Conservation (phyloP, 495 filamentous ascomycete genomes). For the Aspergillus kassunensis region DNA sequence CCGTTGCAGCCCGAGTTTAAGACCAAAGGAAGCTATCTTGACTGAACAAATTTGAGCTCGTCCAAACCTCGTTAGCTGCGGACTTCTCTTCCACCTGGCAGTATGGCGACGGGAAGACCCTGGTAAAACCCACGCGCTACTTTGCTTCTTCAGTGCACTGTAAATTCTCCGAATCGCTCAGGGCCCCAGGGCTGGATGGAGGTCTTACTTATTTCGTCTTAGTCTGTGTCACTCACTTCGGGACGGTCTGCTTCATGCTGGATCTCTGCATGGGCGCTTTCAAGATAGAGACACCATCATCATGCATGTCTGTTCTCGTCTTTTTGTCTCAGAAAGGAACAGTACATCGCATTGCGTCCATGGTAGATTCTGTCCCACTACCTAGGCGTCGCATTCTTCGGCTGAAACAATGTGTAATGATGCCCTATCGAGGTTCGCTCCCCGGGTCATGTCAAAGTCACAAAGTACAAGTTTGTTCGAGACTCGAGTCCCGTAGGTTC, state of each 20-base stretch:
- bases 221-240: slow-evolving; percentile 2
- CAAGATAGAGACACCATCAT: not conserved
- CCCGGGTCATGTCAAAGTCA: too few relatives aligned
- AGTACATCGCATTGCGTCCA: too few relatives aligned
- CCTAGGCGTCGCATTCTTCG: too few relatives aligned
- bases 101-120: slow-evolving; percentile 4
- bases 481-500: not conserved
- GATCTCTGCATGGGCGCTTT: slow-evolving; percentile 1
- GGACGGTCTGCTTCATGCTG: slow-evolving; percentile 1
- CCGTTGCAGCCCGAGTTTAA: slow-evolving; percentile 10
- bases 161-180: slow-evolving; percentile 13
- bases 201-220: slow-evolving; percentile 8
- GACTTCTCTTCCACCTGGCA: not conserved
- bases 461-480: too few relatives aligned
- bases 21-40: slow-evolving; percentile 3
- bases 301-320: not conserved
- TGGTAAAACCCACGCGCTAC: slow-evolving; percentile 5
- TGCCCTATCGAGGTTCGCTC: too few relatives aligned
- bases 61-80: not conserved
- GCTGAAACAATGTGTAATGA: too few relatives aligned
- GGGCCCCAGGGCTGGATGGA: not conserved
- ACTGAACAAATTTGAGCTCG: slow-evolving; percentile 2
- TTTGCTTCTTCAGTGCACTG: slow-evolving; percentile 4
- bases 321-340: not conserved
- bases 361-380: too few relatives aligned